Evolutionary conservation across 225 moss, liverwort and hornwort genomes (phyloP).

Genomic region (Ulota crispa): DNA sequence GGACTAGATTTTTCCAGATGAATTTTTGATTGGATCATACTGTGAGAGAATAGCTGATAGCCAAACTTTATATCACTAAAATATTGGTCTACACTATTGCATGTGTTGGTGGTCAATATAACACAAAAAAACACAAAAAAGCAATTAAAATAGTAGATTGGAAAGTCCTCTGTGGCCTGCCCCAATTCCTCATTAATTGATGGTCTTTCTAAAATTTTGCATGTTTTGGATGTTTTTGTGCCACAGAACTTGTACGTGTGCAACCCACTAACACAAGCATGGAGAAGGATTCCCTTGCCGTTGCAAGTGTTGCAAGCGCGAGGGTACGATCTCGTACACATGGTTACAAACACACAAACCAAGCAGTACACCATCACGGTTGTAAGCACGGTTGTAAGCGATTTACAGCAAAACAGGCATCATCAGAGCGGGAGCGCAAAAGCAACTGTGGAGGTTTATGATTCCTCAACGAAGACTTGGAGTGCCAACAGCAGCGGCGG

Average conservation of each 20-base stretch:
- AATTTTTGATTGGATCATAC: background rate
- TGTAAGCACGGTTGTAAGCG: too few species aligned
- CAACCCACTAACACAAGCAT: slow-evolving; percentile 38
- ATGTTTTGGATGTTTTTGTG: too few species aligned
- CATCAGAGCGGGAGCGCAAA: too few species aligned
- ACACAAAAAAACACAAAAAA: too few species aligned
- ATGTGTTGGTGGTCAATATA: background rate
- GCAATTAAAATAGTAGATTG: background rate
- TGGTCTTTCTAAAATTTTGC: background rate
- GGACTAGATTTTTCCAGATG: too few species aligned
- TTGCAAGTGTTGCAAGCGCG: slow-evolving; percentile 10
- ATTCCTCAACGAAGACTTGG: too few species aligned
- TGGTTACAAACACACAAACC: slow-evolving; percentile 32
- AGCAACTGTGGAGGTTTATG: too few species aligned
- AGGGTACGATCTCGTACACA: slow-evolving; percentile 26
- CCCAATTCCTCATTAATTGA: background rate
- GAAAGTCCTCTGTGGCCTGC: too few species aligned
- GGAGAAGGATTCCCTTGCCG: slow-evolving; percentile 34
- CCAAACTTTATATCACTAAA: too few species aligned
- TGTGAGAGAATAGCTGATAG: too few species aligned
- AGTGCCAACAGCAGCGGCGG: too few species aligned
- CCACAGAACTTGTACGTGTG: slow-evolving; percentile 32
- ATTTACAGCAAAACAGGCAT: background rate
- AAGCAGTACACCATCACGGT: slow-evolving; percentile 41
- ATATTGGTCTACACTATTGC: background rate